Conservation (phyloP, 2,329 filamentous ascomycete species). For the Colletotrichum simmondsii region DNA sequence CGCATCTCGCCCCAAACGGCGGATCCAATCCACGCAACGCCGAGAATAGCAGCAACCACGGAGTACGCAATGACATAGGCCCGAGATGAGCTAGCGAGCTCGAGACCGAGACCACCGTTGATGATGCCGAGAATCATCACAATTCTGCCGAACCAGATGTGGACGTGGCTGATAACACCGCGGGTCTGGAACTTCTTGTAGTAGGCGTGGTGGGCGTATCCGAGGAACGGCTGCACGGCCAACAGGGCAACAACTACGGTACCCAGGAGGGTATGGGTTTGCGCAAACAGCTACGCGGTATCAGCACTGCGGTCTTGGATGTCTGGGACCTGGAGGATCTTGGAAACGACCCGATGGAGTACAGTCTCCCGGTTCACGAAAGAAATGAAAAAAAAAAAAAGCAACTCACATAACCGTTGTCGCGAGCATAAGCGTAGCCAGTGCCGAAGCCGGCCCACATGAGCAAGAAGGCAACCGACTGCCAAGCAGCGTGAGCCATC, state of each 20-base stretch:
- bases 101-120: slow-evolving; percentile 72
- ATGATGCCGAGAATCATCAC: slow-evolving; percentile 69
- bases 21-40: slow-evolving; percentile 54
- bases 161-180: slow-evolving; percentile 62
- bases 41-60: slow-evolving; percentile 63
- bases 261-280: slow-evolving; percentile 67
- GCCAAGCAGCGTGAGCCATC: slow-evolving; percentile 67
- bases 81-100: slow-evolving; percentile 54
- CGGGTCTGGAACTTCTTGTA: slow-evolving; percentile 60
- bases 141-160: slow-evolving; percentile 71
- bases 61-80: slow-evolving; percentile 64
- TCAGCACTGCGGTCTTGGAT: slow-evolving; percentile 17
- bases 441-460: slow-evolving; percentile 72
- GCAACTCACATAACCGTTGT: slow-evolving; percentile 54
- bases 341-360: background rate
- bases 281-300: slow-evolving; percentile 58
- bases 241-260: slow-evolving; percentile 65
- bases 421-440: slow-evolving; percentile 60
- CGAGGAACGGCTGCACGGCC: slow-evolving; percentile 67
- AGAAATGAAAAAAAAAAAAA: background rate
- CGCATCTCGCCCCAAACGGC: slow-evolving; percentile 24
- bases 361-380: background rate
- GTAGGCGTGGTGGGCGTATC: slow-evolving; percentile 66
- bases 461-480: slow-evolving; percentile 62
- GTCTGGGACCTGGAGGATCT: background rate